Percentiles rank a stretch among this genome's conserved stretches.
Conservation (phyloP, 352 stramenopile genomes). For the Phytopythium chamaehyphon region DNA sequence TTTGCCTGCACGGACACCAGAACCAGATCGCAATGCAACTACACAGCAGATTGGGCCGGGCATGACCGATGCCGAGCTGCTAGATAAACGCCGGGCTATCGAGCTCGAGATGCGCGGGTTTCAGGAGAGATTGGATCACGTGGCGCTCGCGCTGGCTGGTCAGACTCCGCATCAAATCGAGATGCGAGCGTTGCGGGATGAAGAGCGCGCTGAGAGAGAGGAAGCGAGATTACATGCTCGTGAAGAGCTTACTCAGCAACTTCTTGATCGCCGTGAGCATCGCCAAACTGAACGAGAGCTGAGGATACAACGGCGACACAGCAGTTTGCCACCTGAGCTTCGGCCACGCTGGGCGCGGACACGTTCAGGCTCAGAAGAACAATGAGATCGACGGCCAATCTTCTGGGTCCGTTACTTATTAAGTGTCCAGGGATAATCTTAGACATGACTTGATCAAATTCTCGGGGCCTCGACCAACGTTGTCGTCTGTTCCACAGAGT, state of each 20-base stretch:
- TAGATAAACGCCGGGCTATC: slow-evolving; percentile 25
- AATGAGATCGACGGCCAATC: no score
- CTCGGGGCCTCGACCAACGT: no score
- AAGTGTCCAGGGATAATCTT: no score
- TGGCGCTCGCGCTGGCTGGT: slow-evolving; percentile 58
- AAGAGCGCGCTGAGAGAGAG: slow-evolving; percentile 44
- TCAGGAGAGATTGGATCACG: slow-evolving; percentile 42
- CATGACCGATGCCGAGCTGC: slow-evolving; percentile 26
- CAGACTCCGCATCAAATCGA: slow-evolving; percentile 64
- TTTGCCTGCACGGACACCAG: no score
- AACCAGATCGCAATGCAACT: no score
- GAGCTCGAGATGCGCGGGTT: slow-evolving; percentile 39
- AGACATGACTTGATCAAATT: no score
- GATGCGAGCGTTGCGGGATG: slow-evolving; percentile 41
- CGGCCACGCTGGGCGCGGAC: no score
- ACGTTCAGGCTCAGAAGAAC: no score
- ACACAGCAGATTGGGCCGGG: neutral
- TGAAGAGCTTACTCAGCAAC: slow-evolving; percentile 43
- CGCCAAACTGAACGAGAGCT: slow-evolving; percentile 21
- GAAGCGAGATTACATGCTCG: slow-evolving; percentile 36
- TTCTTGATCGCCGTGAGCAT: slow-evolving; percentile 44
- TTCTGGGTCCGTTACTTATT: no score
- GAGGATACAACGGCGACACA: neutral
- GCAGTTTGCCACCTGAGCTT: no score
- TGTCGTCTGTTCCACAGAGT: no score